phyloP scores from a whole-genome alignment of 2,329 filamentous ascomycete genomes.

The Verticillium zaregamsianum region DNA sequence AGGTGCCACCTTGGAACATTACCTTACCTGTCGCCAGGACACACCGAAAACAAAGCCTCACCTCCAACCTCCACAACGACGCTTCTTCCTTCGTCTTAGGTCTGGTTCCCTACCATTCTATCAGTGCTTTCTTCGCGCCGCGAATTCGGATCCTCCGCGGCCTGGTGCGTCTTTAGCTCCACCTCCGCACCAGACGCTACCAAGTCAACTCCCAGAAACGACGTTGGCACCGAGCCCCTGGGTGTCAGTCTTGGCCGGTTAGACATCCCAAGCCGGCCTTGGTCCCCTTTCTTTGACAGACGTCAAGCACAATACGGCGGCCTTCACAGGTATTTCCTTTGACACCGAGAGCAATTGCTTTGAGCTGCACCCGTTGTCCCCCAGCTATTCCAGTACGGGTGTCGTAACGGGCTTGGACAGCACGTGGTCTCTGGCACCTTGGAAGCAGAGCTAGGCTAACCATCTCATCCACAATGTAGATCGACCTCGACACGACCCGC shows the following conservation, averaged over 20 bases:
- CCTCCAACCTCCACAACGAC: slow-evolving; percentile 24
- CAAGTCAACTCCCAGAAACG: neutral
- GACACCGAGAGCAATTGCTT: neutral
- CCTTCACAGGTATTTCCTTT: neutral
- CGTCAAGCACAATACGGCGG: neutral
- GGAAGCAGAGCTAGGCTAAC: neutral
- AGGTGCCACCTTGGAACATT: neutral
- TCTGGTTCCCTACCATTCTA: neutral
- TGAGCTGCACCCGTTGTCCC: neutral
- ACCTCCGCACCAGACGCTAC: neutral
- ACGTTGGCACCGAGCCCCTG: neutral
- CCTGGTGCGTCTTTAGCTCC: neutral
- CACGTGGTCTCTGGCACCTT: neutral
- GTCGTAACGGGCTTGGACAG: neutral
- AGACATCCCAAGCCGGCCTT: neutral
- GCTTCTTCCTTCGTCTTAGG: neutral
- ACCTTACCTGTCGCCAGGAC: slow-evolving; percentile 1
- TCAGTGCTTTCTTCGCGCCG: neutral
- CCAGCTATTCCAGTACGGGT: neutral
- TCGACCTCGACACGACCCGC: neutral
- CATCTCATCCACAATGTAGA: neutral
- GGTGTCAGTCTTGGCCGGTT: neutral
- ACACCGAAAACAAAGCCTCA: slow-evolving; percentile 37
- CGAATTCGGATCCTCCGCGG: neutral
- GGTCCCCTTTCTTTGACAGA: neutral